These are phyloP conservation scores for Chlorella sp. DNA, from an alignment of 139 green algal species.

Conservation along the genomic window DNA sequence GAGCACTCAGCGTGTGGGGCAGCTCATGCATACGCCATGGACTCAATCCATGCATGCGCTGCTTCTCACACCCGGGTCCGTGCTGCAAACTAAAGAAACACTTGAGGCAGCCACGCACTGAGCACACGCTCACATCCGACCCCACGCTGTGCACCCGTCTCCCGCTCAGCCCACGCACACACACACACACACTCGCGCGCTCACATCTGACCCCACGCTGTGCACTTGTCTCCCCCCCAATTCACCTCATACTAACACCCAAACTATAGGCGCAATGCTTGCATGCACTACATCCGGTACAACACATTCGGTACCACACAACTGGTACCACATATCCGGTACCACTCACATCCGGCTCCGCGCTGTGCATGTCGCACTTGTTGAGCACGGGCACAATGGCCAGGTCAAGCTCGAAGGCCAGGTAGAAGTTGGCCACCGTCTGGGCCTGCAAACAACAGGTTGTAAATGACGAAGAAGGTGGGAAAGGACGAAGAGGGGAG, in stretches of 20 bases:
- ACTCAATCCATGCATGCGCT: no score
- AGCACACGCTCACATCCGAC: neutral
- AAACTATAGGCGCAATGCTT: no score
- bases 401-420: conserved; percentile 91
- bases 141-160: neutral
- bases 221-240: neutral
- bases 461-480: neutral
- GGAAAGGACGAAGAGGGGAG: conserved; percentile 56
- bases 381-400: conserved; percentile 92
- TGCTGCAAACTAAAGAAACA: no score
- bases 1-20: no score
- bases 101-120: no score
- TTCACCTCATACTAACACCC: neutral
- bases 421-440: conserved; percentile 94
- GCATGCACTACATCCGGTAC: no score
- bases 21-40: no score
- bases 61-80: no score
- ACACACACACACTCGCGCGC: no score
- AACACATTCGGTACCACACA: no score
- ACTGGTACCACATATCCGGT: neutral
- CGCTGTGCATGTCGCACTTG: conserved; percentile 89
- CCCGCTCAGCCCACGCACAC: neutral
- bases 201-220: neutral
- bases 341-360: conserved; percentile 69
- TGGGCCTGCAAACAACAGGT: conserved; percentile 65